Percentiles rank a stretch among this genome's conserved stretches.
Evolutionary conservation across 2,329 filamentous ascomycete genomes (phyloP).

Genomic region (Talaromyces albobiverticillius): DNA sequence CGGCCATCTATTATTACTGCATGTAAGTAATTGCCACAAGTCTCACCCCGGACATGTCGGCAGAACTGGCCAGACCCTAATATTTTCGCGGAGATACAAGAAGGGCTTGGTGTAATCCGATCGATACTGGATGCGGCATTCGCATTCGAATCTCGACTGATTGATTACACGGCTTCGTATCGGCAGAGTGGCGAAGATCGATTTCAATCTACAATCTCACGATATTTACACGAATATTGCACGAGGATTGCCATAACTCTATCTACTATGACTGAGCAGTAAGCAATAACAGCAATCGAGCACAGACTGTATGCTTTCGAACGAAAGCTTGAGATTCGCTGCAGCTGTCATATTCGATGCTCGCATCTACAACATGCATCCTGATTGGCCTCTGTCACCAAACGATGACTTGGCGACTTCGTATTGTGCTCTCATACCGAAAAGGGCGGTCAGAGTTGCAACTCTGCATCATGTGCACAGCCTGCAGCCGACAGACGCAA

Average conservation of each 20-base stretch:
- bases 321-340: neutral
- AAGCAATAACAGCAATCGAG: too few relatives aligned
- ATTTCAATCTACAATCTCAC: too few relatives aligned
- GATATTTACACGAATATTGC: too few relatives aligned
- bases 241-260: too few relatives aligned
- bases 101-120: too few relatives aligned
- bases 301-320: too few relatives aligned
- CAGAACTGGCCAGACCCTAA: neutral
- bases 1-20: neutral
- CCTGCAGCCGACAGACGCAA: slow-evolving; percentile 11
- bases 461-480: slow-evolving; percentile 6
- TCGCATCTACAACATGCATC: neutral
- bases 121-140: neutral
- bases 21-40: neutral
- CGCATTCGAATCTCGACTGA: neutral
- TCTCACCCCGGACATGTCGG: neutral
- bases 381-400: slow-evolving; percentile 6
- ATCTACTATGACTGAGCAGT: too few relatives aligned
- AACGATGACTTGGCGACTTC: slow-evolving; percentile 3
- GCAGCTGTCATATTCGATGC: slow-evolving; percentile 4
- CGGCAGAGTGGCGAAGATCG: neutral
- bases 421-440: slow-evolving; percentile 1
- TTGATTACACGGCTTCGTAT: neutral
- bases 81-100: too few relatives aligned
- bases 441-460: slow-evolving; percentile 13